Evolutionary conservation across 345 rosid species (phyloP).

Genomic region (Barbarea vulgaris): DNA sequence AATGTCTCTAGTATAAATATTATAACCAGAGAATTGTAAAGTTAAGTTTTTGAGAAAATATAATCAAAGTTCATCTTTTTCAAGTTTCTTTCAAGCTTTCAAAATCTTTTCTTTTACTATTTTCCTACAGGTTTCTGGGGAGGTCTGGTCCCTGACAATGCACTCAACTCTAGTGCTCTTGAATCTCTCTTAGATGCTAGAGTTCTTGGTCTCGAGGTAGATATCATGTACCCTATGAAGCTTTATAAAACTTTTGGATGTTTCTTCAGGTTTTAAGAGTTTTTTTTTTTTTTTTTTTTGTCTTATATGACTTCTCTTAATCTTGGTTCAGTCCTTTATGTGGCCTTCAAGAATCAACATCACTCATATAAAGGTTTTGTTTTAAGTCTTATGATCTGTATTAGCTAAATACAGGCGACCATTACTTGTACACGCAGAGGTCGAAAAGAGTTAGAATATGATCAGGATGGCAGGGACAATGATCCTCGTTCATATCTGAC

Average conservation of each 20-base stretch:
- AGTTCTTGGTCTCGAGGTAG: slow-evolving; percentile 93
- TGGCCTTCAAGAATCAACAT: slow-evolving; percentile 92
- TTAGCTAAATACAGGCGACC: slow-evolving; percentile 87
- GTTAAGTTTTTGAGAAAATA: no score
- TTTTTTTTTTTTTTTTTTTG: not conserved
- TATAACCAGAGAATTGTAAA: no score
- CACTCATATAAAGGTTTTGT: slow-evolving; percentile 78
- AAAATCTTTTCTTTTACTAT: no score
- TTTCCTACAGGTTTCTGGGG: slow-evolving; percentile 89
- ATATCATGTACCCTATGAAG: slow-evolving; percentile 16
- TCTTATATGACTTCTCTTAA: slow-evolving; percentile 31
- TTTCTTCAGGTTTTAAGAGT: not conserved
- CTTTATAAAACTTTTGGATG: not conserved
- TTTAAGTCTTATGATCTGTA: slow-evolving; percentile 37
- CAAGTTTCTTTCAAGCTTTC: no score
- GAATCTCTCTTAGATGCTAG: slow-evolving; percentile 79
- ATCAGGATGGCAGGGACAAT: slow-evolving; percentile 39
- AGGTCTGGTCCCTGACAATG: slow-evolving; percentile 94
- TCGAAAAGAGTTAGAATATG: slow-evolving; percentile 54
- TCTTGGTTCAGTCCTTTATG: slow-evolving; percentile 80
- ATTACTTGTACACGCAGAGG: slow-evolving; percentile 92
- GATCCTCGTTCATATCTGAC: slow-evolving; percentile 73
- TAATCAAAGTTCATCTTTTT: no score
- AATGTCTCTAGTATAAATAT: no score
- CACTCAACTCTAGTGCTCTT: slow-evolving; percentile 66